Evolutionary conservation across 2,329 filamentous ascomycete species (phyloP).

Genomic region (Blumeriella jaapii): DNA sequence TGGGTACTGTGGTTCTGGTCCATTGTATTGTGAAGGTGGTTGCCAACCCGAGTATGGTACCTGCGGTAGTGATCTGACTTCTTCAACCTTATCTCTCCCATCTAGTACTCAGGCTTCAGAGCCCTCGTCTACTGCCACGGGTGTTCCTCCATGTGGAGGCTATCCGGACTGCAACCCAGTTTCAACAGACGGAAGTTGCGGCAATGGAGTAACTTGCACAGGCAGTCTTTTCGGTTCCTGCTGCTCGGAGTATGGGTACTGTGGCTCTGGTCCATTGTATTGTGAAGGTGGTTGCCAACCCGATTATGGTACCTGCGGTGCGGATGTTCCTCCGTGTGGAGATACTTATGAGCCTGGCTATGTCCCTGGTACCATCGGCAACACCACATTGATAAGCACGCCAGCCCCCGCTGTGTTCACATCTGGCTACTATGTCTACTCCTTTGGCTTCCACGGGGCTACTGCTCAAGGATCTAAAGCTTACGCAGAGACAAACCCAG

Average conservation of each 20-base stretch:
- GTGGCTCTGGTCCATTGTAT: constrained; percentile 2
- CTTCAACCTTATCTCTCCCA: too few relatives aligned
- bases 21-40: not conserved
- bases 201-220: constrained; percentile 3
- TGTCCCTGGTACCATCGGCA: not conserved
- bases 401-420: not conserved
- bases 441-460: not conserved
- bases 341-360: not conserved
- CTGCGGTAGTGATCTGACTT: not conserved
- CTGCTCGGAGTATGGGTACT: constrained; percentile 4
- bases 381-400: not conserved
- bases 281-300: constrained; percentile 4
- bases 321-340: not conserved
- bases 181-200: constrained; percentile 5
- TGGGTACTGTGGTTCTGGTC: not conserved
- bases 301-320: constrained; percentile 1
- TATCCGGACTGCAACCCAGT: constrained; percentile 2
- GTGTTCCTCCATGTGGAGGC: too few relatives aligned
- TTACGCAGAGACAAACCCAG: not conserved
- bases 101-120: too few relatives aligned
- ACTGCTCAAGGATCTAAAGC: not conserved
- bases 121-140: too few relatives aligned
- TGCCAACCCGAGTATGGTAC: constrained; percentile 3
- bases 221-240: constrained; percentile 2
- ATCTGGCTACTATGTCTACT: not conserved